Percentiles rank a stretch among this genome's conserved stretches.
phyloP scores from a whole-genome alignment of 1,284 basidiomycete genomes.

The Mycena citricolor region DNA sequence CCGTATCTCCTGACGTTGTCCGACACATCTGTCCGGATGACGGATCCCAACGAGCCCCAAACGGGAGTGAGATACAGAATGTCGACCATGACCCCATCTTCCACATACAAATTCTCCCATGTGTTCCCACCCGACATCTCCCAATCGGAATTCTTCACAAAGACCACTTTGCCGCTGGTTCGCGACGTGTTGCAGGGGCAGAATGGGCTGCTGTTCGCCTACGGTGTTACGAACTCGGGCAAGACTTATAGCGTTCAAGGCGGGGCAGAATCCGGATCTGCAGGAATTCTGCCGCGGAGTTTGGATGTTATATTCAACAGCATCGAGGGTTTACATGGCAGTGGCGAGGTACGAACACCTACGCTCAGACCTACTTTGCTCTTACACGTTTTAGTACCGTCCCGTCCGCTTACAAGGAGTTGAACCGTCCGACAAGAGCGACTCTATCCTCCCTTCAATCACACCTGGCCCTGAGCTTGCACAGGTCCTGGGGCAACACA shows the following conservation, averaged over 20 bases:
- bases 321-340: constrained; percentile 77
- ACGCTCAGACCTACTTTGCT: not conserved
- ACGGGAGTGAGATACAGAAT: constrained; percentile 49
- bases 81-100: constrained; percentile 56
- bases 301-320: constrained; percentile 96
- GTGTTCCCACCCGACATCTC: constrained; percentile 66
- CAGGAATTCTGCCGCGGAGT: constrained; percentile 86
- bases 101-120: constrained; percentile 76
- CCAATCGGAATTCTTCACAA: constrained; percentile 85
- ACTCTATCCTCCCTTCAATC: constrained; percentile 43
- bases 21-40: constrained; percentile 71
- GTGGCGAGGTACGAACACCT: constrained; percentile 57
- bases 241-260: constrained; percentile 96
- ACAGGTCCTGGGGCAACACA: constrained; percentile 57
- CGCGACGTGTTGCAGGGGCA: constrained; percentile 82
- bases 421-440: constrained; percentile 55
- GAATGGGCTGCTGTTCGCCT: constrained; percentile 93
- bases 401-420: constrained; percentile 73
- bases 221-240: constrained; percentile 97
- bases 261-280: constrained; percentile 62
- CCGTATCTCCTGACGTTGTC: constrained; percentile 73
- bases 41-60: constrained; percentile 56
- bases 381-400: constrained; percentile 50
- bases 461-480: constrained; percentile 53
- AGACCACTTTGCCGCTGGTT: constrained; percentile 89